Evolutionary conservation across 495 filamentous ascomycete species (phyloP).

Genomic region (Corynascus novoguineensis): DNA sequence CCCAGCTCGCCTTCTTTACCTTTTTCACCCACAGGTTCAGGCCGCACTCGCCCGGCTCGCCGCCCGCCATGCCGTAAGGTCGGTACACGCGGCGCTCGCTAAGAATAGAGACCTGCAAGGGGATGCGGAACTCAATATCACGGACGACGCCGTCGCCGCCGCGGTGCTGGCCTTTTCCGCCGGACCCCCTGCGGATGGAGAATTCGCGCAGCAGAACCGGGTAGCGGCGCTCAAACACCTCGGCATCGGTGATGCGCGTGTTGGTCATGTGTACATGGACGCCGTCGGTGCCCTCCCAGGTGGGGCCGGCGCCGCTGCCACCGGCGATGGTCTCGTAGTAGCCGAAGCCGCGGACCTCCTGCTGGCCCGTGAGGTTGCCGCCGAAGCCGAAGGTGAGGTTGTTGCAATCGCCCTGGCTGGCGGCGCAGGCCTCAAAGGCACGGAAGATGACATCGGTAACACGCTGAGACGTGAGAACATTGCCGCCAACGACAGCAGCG

Average conservation of each 20-base stretch:
- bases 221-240: slow-evolving; percentile 93
- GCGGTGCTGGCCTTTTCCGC: slow-evolving; percentile 66
- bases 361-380: slow-evolving; percentile 60
- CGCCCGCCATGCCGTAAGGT: slow-evolving; percentile 87
- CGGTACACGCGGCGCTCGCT: slow-evolving; percentile 80
- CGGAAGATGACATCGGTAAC: slow-evolving; percentile 92
- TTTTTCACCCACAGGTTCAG: slow-evolving; percentile 82
- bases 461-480: slow-evolving; percentile 85
- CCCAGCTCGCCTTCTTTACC: slow-evolving; percentile 49
- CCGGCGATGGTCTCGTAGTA: slow-evolving; percentile 98
- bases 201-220: slow-evolving; percentile 84
- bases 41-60: slow-evolving; percentile 71
- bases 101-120: slow-evolving; percentile 82
- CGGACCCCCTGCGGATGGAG: slow-evolving; percentile 61
- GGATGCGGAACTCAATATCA: slow-evolving; percentile 91
- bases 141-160: slow-evolving; percentile 89
- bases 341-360: slow-evolving; percentile 70
- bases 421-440: slow-evolving; percentile 85
- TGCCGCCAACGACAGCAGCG: slow-evolving; percentile 92
- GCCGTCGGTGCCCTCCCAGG: slow-evolving; percentile 84
- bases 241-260: slow-evolving; percentile 91
- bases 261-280: slow-evolving; percentile 99
- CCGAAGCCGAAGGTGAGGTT: slow-evolving; percentile 85
- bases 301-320: slow-evolving; percentile 78
- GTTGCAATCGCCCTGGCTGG: slow-evolving; percentile 88